These are phyloP conservation scores for Forsythia viridissima DNA, from an alignment of 257 asterid genomes.

Conservation along the genomic window DNA sequence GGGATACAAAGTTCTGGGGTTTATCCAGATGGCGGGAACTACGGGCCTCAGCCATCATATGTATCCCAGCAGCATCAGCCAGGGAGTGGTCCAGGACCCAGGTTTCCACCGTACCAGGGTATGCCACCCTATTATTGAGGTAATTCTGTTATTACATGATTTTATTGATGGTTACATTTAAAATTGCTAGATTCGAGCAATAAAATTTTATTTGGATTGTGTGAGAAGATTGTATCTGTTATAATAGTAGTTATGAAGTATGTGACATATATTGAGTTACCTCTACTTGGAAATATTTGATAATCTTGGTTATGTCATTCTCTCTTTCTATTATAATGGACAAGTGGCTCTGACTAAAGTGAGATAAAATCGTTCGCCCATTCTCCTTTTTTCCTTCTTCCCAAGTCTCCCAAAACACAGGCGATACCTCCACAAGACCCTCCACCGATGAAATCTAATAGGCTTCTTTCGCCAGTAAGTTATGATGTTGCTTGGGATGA, in stretches of 20 bases:
- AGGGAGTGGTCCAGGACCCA: slow-evolving; percentile 65
- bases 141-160: slow-evolving; percentile 25
- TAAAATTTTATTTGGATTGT: not conserved
- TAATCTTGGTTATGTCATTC: not conserved
- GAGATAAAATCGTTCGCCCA: not conserved
- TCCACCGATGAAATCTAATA: not conserved
- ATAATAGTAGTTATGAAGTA: not conserved
- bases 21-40: slow-evolving; percentile 70
- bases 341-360: not conserved
- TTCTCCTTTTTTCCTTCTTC: not conserved
- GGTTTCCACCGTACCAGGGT: slow-evolving; percentile 85
- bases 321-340: not conserved
- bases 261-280: not conserved
- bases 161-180: not conserved
- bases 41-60: slow-evolving; percentile 50
- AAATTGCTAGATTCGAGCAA: not conserved
- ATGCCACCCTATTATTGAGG: slow-evolving; percentile 90
- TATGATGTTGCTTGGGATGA: not conserved
- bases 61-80: slow-evolving; percentile 63
- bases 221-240: not conserved
- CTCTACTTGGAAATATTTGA: not conserved
- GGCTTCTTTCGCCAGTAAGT: not conserved
- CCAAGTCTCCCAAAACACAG: not conserved
- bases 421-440: not conserved
- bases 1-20: slow-evolving; percentile 76